Evolutionary conservation across 306 rosid genomes (phyloP), one percentile per base, ranked within the genome.

Genomic region (Vigna angularis): DNA sequence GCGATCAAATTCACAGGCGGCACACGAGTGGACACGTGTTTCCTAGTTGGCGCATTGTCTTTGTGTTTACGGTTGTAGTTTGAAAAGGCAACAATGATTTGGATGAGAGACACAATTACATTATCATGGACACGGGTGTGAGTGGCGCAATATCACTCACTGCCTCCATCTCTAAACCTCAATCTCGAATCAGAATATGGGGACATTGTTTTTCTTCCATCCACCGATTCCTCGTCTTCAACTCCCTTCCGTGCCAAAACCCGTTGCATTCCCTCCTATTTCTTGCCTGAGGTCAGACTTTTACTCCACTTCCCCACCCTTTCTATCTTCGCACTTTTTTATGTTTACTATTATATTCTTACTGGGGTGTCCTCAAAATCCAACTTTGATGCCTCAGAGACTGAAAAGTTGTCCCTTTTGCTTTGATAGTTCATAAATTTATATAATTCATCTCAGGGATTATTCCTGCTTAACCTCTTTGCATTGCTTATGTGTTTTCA

Each of bases 281-380:
- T 58, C 77, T 72, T 84, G 91, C 57, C 81, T 74, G 45, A 91
- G 93, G 93, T 86, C 61, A 77, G 67, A 17, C 17, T 57, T 42
- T 48, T 3, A 51, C 55, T 24, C 30, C 34, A 20, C 42, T 15
- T 9, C 52, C 64, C 30, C 17, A 12, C 42, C n/a, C 15, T 71
- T 50, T 70, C 61, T 70, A 17, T 40, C 20, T 20, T 22, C 34
- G 40, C 68, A 48, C 6, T 2, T 13, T 72, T 47, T 77, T 36
- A 40, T 47, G 16, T 74, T 68, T 42, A 42, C 83, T 3, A 2
- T 61, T 73, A 42, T 47, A 48, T 73, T 57, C 36, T 58, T 18
- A 28, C 18, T 73, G 38, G 62, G 66, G 47, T 73, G 67, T 73
- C 66, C 22, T 67, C 53, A 7, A 65, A 56, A 55, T 77, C 52